These are phyloP conservation scores for Fusarium brevicatenulatum DNA, from an alignment of 2,329 filamentous ascomycete species.

Conservation along the genomic window DNA sequence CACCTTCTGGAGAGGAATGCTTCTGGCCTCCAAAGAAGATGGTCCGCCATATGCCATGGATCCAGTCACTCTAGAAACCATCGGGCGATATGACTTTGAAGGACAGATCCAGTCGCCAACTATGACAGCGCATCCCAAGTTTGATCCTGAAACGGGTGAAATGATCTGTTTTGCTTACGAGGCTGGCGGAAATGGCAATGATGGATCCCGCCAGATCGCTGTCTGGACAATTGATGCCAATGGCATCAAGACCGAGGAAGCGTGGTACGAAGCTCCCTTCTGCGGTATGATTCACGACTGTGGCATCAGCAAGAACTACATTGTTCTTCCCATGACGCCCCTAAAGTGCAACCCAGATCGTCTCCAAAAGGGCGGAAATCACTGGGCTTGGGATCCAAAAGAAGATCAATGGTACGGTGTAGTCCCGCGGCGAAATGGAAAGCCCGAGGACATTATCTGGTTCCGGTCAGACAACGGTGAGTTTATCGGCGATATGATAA, in stretches of 20 bases:
- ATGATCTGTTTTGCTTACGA: constrained; percentile 16
- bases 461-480: constrained; percentile 13
- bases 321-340: constrained; percentile 15
- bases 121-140: constrained; percentile 19
- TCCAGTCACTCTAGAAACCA: constrained; percentile 12
- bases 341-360: constrained; percentile 1
- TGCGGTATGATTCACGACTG: constrained; percentile 23
- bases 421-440: constrained; percentile 9
- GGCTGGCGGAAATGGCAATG: constrained; percentile 1
- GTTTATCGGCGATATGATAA: neutral
- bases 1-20: constrained; percentile 5
- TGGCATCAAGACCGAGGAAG: neutral
- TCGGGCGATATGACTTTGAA: constrained; percentile 6
- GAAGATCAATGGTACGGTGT: constrained; percentile 4
- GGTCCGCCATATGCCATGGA: constrained; percentile 12
- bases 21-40: constrained; percentile 20
- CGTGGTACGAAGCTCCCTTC: constrained; percentile 17
- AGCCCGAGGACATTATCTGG: constrained; percentile 9
- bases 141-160: neutral
- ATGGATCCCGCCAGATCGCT: neutral
- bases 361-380: constrained; percentile 8
- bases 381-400: constrained; percentile 14
- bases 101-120: constrained; percentile 5
- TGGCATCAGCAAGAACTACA: constrained; percentile 17
- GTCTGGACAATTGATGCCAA: constrained; percentile 1